Percentiles rank a stretch among this genome's conserved stretches.
Evolutionary conservation across 1,284 basidiomycete species (phyloP).

Genomic region (Boletus semigastroideus): DNA sequence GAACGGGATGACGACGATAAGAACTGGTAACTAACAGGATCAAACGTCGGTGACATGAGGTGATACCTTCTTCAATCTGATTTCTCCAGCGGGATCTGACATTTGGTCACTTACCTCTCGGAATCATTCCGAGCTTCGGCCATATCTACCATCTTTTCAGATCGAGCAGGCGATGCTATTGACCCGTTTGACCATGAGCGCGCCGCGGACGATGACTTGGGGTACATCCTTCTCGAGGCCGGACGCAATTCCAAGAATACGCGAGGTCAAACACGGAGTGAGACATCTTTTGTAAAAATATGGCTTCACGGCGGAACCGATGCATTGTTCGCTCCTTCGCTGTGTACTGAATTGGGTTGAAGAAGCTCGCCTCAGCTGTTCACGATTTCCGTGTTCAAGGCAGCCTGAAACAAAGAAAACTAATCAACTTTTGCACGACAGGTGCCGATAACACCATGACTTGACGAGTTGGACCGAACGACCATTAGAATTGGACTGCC

Average conservation of each 20-base stretch:
- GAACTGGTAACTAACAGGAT: background rate
- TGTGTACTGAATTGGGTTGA: too few relatives aligned
- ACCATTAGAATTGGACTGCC: too few relatives aligned
- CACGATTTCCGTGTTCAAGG: too few relatives aligned
- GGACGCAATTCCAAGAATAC: background rate
- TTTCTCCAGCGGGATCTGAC: conserved; percentile 1
- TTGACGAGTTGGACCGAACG: too few relatives aligned
- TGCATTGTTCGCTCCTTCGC: background rate
- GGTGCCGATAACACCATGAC: too few relatives aligned
- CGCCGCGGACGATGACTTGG: background rate
- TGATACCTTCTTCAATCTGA: background rate
- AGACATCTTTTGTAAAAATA: background rate
- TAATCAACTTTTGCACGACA: too few relatives aligned
- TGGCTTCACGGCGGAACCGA: background rate
- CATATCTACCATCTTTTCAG: background rate
- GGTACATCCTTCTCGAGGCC: background rate
- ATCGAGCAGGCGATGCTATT: background rate
- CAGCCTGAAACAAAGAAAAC: too few relatives aligned
- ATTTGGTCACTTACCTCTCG: conserved; percentile 7
- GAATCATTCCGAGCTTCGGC: background rate
- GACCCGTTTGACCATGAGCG: background rate
- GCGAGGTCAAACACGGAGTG: background rate
- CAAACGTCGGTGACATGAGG: conserved; percentile 3
- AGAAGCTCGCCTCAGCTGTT: too few relatives aligned
- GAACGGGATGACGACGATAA: background rate